A percentile compares a stretch with the other conserved stretches of the same genome.
Evolutionary conservation across 2,329 filamentous ascomycete genomes (phyloP).

Genomic region (Botrytis galanthina): DNA sequence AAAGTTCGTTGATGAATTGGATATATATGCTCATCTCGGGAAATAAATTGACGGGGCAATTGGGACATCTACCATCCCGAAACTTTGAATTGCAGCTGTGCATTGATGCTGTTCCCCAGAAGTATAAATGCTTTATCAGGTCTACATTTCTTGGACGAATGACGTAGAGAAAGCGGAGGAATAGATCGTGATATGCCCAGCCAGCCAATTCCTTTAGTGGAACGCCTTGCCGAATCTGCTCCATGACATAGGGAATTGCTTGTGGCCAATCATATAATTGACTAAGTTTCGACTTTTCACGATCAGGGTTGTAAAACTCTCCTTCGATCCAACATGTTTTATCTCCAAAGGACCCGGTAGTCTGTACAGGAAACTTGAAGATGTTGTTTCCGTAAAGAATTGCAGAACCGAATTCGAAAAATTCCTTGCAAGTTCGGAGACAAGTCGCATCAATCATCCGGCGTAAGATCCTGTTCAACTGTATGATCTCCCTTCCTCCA

Average conservation of each 20-base stretch:
- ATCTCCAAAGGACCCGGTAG: too few species aligned
- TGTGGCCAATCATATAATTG: not conserved
- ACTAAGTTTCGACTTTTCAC: too few species aligned
- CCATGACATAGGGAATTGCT: not conserved
- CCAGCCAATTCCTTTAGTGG: constrained; percentile 4
- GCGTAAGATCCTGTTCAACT: not conserved
- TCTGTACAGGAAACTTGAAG: not conserved
- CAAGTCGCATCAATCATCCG: not conserved
- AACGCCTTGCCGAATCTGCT: not conserved
- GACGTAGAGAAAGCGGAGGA: constrained; percentile 23
- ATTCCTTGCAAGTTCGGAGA: not conserved
- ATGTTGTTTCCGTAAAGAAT: not conserved
- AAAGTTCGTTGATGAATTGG: not conserved
- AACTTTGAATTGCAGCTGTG: not conserved
- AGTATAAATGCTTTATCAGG: constrained; percentile 10
- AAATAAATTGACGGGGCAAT: not conserved
- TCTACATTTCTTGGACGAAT: constrained; percentile 22
- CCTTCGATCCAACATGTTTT: not conserved
- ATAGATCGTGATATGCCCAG: constrained; percentile 23
- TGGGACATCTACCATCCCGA: not conserved
- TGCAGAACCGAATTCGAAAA: too few species aligned
- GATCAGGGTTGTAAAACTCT: not conserved
- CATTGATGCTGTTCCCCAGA: not conserved
- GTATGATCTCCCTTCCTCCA: not conserved
- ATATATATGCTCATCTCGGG: not conserved